Evolutionary conservation across 768 basidiomycete species (phyloP).

Genomic region (Lentinula aciculospora): DNA sequence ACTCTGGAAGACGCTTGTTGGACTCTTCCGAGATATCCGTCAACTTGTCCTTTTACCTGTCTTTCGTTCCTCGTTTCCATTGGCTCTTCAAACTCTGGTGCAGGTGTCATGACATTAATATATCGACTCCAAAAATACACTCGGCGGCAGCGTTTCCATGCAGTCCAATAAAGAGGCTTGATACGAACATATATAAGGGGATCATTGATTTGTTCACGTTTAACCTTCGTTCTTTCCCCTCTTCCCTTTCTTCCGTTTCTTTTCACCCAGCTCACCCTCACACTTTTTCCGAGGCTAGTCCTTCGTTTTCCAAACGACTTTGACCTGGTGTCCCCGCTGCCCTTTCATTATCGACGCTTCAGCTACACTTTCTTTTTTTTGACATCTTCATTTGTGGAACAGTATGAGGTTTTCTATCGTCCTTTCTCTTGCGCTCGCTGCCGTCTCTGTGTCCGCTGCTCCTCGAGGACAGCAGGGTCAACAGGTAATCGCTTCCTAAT

Average conservation of each 20-base stretch:
- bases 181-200: neutral
- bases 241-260: neutral
- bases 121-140: neutral
- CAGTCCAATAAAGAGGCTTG: neutral
- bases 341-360: conserved; percentile 8
- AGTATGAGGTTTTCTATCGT: conserved; percentile 26
- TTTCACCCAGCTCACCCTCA: neutral
- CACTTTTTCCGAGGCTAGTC: conserved; percentile 9
- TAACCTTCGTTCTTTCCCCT: neutral
- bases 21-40: neutral
- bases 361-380: conserved; percentile 8
- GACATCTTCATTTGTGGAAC: conserved; percentile 10
- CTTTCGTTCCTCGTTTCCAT: neutral
- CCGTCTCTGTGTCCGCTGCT: conserved; percentile 17
- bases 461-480: neutral
- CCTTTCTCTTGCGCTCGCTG: conserved; percentile 18
- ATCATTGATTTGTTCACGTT: neutral
- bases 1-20: neutral
- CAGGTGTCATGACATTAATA: too few species aligned
- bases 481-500: neutral
- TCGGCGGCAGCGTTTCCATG: neutral
- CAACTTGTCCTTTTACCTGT: neutral
- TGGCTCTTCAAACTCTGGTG: neutral
- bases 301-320: conserved; percentile 9
- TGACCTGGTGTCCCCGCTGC: conserved; percentile 15